Evolutionary conservation across 148 eudicot species (phyloP).

Genomic region (Rhododendron simsii): DNA sequence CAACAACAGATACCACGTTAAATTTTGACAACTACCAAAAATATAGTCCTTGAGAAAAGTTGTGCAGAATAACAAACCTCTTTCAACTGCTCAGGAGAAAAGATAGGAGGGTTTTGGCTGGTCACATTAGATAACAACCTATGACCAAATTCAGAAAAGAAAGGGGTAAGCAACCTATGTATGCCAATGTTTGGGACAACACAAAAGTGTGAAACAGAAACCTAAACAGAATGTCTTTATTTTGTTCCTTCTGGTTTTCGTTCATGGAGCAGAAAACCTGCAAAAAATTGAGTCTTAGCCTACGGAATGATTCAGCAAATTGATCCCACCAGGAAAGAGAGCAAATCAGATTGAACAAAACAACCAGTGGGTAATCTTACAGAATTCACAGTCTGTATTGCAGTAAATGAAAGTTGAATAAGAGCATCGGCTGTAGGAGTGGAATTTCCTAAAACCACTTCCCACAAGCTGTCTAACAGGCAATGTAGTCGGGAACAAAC

Average conservation of each 20-base stretch:
- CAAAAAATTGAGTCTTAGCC: constrained; percentile 7
- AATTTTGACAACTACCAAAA: neutral
- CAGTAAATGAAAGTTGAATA: constrained; percentile 46
- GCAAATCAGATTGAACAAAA: neutral
- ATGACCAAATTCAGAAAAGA: constrained; percentile 18
- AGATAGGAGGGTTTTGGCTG: constrained; percentile 44
- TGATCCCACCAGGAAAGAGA: neutral
- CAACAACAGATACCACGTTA: constrained; percentile 7
- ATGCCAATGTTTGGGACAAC: neutral
- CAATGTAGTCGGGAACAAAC: constrained; percentile 51
- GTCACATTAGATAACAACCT: constrained; percentile 62
- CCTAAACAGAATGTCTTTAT: constrained; percentile 55
- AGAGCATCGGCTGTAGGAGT: constrained; percentile 51
- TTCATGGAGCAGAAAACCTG: constrained; percentile 72
- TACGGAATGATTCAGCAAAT: neutral
- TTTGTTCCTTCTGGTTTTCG: constrained; percentile 48
- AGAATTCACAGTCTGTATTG: constrained; percentile 48
- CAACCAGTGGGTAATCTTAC: constrained; percentile 36
- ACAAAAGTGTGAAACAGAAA: constrained; percentile 19
- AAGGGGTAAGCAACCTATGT: neutral
- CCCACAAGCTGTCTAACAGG: constrained; percentile 42
- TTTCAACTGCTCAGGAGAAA: constrained; percentile 61
- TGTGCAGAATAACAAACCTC: constrained; percentile 45
- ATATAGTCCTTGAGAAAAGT: neutral
- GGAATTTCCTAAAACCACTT: constrained; percentile 43